A percentile compares a stretch with the other conserved stretches of the same genome.
Evolutionary conservation across 2,329 filamentous ascomycete genomes (phyloP).

Genomic region (Raffaelea deltoideospora): DNA sequence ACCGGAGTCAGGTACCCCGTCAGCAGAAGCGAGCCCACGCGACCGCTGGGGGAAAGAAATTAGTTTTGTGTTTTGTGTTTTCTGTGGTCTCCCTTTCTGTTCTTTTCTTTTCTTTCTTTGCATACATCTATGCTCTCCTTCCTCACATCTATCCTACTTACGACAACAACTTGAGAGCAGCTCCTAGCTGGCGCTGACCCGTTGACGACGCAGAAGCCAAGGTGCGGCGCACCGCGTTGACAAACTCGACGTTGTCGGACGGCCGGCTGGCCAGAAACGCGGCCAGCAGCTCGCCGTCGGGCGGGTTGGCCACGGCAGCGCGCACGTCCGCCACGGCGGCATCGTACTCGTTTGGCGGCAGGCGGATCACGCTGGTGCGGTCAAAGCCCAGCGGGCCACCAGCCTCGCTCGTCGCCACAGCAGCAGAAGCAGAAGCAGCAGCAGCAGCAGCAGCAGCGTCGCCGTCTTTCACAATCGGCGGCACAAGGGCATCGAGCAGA

Average conservation of each 20-base stretch:
- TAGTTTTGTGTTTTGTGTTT: not conserved
- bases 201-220: constrained; percentile 20
- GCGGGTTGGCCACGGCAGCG: constrained; percentile 19
- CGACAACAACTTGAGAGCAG: constrained; percentile 25
- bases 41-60: constrained; percentile 14
- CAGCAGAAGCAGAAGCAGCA: too few species aligned
- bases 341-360: constrained; percentile 35
- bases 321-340: constrained; percentile 24
- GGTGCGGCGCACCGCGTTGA: constrained; percentile 28
- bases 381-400: constrained; percentile 13
- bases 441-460: not conserved
- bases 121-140: too few species aligned
- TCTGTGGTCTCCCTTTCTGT: too few species aligned
- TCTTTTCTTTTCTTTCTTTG: constrained; percentile 1
- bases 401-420: too few species aligned
- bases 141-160: constrained; percentile 17
- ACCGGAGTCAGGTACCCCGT: constrained; percentile 53
- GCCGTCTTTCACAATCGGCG: constrained; percentile 35
- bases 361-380: constrained; percentile 23
- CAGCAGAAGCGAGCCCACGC: constrained; percentile 43
- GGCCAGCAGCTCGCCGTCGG: constrained; percentile 26
- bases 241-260: constrained; percentile 36
- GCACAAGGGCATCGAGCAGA: constrained; percentile 43
- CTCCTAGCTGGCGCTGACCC: constrained; percentile 21
- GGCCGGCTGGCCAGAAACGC: constrained; percentile 38